phyloP scores from a whole-genome alignment of 139 green algal species.

The Desmodesmus armatus region DNA sequence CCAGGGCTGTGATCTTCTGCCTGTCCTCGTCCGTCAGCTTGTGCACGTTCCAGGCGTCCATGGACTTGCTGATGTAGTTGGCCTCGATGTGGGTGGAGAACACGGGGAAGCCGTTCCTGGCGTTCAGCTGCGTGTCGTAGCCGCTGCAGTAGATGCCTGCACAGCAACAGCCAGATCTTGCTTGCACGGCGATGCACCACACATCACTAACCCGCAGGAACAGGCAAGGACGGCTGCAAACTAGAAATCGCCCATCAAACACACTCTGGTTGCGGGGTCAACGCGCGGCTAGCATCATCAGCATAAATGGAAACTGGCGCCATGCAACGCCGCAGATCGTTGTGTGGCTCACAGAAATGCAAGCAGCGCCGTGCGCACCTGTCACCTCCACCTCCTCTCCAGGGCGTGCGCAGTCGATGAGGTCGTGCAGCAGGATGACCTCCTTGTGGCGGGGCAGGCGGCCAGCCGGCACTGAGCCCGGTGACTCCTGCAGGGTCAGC shows the following conservation, averaged over 20 bases:
- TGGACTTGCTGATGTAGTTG: slow-evolving; percentile 89
- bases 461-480: slow-evolving; percentile 91
- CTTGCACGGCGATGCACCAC: too few species aligned
- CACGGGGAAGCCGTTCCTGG: slow-evolving; percentile 94
- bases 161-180: not conserved
- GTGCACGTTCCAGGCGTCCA: slow-evolving; percentile 80
- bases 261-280: not conserved
- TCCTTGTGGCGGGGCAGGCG: slow-evolving; percentile 97
- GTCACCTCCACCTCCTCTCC: slow-evolving; percentile 97
- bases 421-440: slow-evolving; percentile 96
- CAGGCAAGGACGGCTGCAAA: too few species aligned
- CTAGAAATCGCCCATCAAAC: too few species aligned
- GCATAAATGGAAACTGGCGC: not conserved
- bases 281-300: not conserved
- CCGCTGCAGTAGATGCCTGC: slow-evolving; percentile 92
- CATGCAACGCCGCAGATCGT: too few species aligned
- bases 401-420: slow-evolving; percentile 94
- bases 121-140: slow-evolving; percentile 93
- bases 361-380: slow-evolving; percentile 53
- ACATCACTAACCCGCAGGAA: too few species aligned
- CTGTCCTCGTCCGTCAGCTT: slow-evolving; percentile 95
- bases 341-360: not conserved
- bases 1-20: slow-evolving; percentile 82
- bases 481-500: slow-evolving; percentile 97
- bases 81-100: slow-evolving; percentile 96